These are phyloP conservation scores for Penstemon davidsonii DNA, from an alignment of 257 asterid genomes.

Conservation along the genomic window DNA sequence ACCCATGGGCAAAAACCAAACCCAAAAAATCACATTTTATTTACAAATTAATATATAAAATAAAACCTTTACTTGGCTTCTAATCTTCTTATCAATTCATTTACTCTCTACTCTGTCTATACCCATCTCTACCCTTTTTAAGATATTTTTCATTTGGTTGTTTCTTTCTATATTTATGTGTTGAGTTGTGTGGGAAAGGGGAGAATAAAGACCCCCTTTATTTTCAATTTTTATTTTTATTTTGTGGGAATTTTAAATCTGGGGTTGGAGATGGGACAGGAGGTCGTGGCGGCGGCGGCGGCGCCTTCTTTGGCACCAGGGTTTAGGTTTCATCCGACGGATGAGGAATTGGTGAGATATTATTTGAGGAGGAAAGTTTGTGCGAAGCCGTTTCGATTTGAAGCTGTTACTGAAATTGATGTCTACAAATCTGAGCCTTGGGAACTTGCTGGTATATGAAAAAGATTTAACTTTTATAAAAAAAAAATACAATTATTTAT, in stretches of 20 bases:
- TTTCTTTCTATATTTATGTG: no score
- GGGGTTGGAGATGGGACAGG: slow-evolving; percentile 50
- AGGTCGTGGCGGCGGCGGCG: slow-evolving; percentile 28
- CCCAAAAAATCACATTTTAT: slow-evolving; percentile 7
- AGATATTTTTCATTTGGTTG: neutral
- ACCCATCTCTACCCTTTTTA: neutral
- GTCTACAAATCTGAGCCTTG: slow-evolving; percentile 98
- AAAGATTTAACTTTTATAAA: no score
- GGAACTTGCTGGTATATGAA: slow-evolving; percentile 71
- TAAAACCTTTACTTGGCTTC: slow-evolving; percentile 58
- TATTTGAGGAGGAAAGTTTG: slow-evolving; percentile 86
- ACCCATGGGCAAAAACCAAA: slow-evolving; percentile 55
- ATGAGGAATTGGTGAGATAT: slow-evolving; percentile 87
- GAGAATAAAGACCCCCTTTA: no score
- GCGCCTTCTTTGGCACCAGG: slow-evolving; percentile 75
- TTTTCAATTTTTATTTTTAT: neutral
- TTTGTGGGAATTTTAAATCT: neutral
- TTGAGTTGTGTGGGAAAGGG: no score
- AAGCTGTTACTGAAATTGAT: slow-evolving; percentile 88
- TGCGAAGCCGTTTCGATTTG: slow-evolving; percentile 74
- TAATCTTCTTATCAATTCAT: slow-evolving; percentile 37
- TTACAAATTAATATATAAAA: no score
- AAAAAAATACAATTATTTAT: no score
- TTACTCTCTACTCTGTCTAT: slow-evolving; percentile 25
- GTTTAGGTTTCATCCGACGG: slow-evolving; percentile 94